Percentiles rank a stretch among this genome's conserved stretches.
phyloP scores from a whole-genome alignment of 2,329 filamentous ascomycete species.

The Plectosphaerella sp. region DNA sequence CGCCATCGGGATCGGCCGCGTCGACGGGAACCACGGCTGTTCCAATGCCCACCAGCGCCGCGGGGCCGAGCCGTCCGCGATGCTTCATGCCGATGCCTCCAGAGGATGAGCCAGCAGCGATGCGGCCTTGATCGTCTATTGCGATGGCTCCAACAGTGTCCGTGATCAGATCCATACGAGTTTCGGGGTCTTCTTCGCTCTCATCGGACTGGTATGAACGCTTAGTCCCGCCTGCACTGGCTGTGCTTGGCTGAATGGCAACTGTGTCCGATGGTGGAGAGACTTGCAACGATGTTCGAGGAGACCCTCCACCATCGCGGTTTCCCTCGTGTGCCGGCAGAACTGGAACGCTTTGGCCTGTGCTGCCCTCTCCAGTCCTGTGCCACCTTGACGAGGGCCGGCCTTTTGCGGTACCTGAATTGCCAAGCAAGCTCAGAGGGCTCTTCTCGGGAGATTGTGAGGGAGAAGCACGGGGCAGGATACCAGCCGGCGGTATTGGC shows the following conservation, averaged over 20 bases:
- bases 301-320: constrained; percentile 11
- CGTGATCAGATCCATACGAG: constrained; percentile 55
- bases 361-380: not conserved
- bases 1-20: constrained; percentile 61
- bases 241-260: constrained; percentile 4
- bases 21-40: constrained; percentile 82
- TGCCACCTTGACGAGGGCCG: not conserved
- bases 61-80: constrained; percentile 83
- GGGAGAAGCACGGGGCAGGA: constrained; percentile 5
- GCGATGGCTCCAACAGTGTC: constrained; percentile 97
- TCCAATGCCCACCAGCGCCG: constrained; percentile 86
- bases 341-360: not conserved
- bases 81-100: constrained; percentile 99
- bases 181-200: constrained; percentile 32
- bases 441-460: constrained; percentile 16
- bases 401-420: constrained; percentile 3
- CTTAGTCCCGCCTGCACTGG: constrained; percentile 27
- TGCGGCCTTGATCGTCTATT: constrained; percentile 78
- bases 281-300: not conserved
- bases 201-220: constrained; percentile 20
- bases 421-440: constrained; percentile 19
- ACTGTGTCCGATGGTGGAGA: not conserved
- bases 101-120: constrained; percentile 92
- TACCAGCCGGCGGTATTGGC: not conserved
- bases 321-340: constrained; percentile 6